Evolutionary conservation across 1,284 basidiomycete genomes (phyloP).

Genomic region (Sanguinoderma infundibulare): DNA sequence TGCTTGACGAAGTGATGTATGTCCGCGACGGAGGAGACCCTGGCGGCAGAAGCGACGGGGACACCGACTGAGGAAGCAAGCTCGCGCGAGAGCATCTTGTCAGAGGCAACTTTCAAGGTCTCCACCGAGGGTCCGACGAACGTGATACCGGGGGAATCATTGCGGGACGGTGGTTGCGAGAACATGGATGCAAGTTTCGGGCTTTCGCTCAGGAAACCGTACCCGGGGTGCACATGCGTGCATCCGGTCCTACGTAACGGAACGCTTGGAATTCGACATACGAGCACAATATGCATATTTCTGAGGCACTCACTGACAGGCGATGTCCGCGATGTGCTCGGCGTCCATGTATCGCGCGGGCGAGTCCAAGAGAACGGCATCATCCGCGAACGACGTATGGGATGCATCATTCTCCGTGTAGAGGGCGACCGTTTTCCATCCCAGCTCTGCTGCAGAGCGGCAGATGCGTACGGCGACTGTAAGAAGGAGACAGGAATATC

Average conservation of each 20-base stretch:
- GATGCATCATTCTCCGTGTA: constrained; percentile 18
- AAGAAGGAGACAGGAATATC: not conserved
- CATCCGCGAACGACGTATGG: constrained; percentile 19
- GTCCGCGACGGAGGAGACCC: constrained; percentile 39
- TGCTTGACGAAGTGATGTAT: constrained; percentile 37
- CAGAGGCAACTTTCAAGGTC: constrained; percentile 49
- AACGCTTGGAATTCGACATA: constrained; percentile 20
- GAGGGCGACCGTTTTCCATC: constrained; percentile 21
- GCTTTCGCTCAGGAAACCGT: constrained; percentile 56
- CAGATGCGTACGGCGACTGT: constrained; percentile 22
- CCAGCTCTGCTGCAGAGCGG: constrained; percentile 19
- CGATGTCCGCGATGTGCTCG: constrained; percentile 13
- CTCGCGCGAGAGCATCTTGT: constrained; percentile 58
- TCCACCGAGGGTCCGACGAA: constrained; percentile 54
- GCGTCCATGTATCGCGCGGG: constrained; percentile 19
- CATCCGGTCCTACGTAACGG: constrained; percentile 26
- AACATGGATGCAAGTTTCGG: constrained; percentile 46
- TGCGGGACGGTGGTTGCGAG: constrained; percentile 19
- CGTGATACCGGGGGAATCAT: constrained; percentile 34
- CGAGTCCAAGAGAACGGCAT: constrained; percentile 18
- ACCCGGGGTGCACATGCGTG: constrained; percentile 49
- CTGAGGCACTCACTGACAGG: constrained; percentile 9
- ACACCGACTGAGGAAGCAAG: constrained; percentile 48
- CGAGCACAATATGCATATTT: too few relatives aligned
- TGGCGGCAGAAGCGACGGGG: constrained; percentile 48